phyloP scores from a whole-genome alignment of 2,329 filamentous ascomycete genomes.

The Diaporthe citri region DNA sequence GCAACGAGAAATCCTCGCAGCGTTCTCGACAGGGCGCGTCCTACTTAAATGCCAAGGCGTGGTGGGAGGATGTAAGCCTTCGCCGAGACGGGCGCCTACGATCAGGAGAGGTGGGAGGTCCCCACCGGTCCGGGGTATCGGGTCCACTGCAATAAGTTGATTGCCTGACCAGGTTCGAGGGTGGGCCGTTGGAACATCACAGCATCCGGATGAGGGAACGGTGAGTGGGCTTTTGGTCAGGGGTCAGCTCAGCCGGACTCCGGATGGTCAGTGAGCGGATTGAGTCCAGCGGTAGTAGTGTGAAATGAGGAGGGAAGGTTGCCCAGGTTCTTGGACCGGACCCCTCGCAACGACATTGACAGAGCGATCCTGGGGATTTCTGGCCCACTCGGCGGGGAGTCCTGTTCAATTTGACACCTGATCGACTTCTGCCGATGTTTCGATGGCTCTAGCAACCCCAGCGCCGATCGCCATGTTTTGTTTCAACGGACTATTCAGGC shows the following conservation, averaged over 20 bases:
- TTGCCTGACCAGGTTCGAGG: constrained; percentile 1
- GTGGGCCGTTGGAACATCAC: constrained; percentile 8
- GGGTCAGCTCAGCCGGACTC: constrained; percentile 4
- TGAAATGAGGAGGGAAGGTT: no score
- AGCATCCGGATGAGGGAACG: constrained; percentile 1
- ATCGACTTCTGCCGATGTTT: constrained; percentile 8
- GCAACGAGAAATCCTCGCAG: fast-evolving
- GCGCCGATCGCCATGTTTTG: constrained; percentile 9
- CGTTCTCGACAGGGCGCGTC: background rate
- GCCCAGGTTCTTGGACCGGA: background rate
- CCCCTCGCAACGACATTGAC: background rate
- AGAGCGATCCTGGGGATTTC: constrained; percentile 11
- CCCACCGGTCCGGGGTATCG: background rate
- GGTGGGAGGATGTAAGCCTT: background rate
- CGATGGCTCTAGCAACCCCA: background rate
- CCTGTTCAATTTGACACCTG: constrained; percentile 26
- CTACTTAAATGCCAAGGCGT: background rate
- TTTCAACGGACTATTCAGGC: background rate
- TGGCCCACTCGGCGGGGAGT: constrained; percentile 10
- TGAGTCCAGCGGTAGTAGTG: no score
- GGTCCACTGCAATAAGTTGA: constrained; percentile 25
- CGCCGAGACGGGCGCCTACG: constrained; percentile 14
- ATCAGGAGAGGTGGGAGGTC: background rate
- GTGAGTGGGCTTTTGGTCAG: background rate
- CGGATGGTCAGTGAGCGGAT: background rate